Percentiles rank a stretch among this genome's conserved stretches.
Conservation (phyloP, 2,329 filamentous ascomycete genomes). For the Neopestalotiopsis rosae region DNA sequence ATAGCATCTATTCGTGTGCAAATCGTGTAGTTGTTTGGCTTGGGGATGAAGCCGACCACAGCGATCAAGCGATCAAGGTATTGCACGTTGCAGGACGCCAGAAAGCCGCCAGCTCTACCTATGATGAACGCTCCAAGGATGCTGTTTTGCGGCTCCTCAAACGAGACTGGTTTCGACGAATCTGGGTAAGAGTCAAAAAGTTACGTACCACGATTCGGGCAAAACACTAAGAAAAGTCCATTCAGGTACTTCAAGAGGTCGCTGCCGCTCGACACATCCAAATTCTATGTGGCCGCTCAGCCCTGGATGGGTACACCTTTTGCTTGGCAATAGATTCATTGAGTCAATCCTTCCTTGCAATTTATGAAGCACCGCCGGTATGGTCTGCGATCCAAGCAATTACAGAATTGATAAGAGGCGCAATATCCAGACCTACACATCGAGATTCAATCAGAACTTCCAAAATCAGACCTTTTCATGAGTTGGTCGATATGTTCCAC, state of each 20-base stretch:
- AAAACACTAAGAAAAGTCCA: too few relatives aligned
- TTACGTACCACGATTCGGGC: too few relatives aligned
- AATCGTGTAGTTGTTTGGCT: conserved; percentile 28
- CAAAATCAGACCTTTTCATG: not conserved
- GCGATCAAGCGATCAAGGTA: conserved; percentile 9
- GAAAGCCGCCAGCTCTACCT: not conserved
- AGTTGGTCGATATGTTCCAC: conserved; percentile 26
- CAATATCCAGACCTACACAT: conserved; percentile 4
- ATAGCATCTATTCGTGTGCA: conserved; percentile 26
- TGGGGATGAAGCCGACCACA: conserved; percentile 23
- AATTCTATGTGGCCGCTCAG: not conserved
- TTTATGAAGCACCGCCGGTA: not conserved
- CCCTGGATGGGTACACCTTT: not conserved
- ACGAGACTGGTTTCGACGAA: not conserved
- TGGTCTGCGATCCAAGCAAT: conserved; percentile 8
- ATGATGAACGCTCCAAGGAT: not conserved
- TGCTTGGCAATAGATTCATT: not conserved
- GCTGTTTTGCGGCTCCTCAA: not conserved
- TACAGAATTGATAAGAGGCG: conserved; percentile 22
- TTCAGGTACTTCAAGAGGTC: not conserved
- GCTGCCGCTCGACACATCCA: not conserved
- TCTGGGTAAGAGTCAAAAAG: not conserved
- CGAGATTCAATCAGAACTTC: too few relatives aligned
- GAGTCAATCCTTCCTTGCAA: not conserved
- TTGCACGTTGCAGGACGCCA: not conserved